phyloP scores from a whole-genome alignment of 2,329 filamentous ascomycete genomes.

The Claviceps purpurea region DNA sequence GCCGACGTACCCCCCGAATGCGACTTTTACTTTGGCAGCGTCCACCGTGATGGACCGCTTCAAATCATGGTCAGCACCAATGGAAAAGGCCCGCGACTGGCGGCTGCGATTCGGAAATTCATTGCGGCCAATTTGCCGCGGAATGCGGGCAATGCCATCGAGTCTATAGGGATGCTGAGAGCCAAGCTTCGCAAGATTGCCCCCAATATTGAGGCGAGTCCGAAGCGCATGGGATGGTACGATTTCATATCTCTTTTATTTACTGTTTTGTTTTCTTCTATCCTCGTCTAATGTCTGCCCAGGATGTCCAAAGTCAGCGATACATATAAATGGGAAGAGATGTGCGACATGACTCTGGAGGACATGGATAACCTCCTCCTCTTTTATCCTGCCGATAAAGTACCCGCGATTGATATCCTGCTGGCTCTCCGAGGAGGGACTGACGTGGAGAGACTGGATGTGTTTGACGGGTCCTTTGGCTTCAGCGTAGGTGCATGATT shows the following conservation, averaged over 20 bases:
- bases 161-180: conserved; percentile 68
- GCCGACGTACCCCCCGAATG: conserved; percentile 94
- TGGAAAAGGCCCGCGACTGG: conserved; percentile 84
- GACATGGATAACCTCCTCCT: conserved; percentile 74
- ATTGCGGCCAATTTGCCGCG: conserved; percentile 65
- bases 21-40: conserved; percentile 96
- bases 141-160: conserved; percentile 75
- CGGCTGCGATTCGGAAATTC: conserved; percentile 69
- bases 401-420: conserved; percentile 42
- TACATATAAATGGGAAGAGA: conserved; percentile 68
- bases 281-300: neutral
- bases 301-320: conserved; percentile 93
- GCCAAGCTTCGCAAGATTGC: conserved; percentile 67
- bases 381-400: conserved; percentile 51
- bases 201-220: conserved; percentile 57
- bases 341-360: conserved; percentile 67
- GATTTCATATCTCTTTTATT: conserved; percentile 13
- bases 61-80: conserved; percentile 99
- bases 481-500: conserved; percentile 36
- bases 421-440: conserved; percentile 36
- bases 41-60: conserved; percentile 86
- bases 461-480: conserved; percentile 47
- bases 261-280: neutral
- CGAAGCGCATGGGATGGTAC: conserved; percentile 82
- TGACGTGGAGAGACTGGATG: conserved; percentile 32